Percentiles rank a stretch among this genome's conserved stretches.
phyloP scores from a whole-genome alignment of 2,329 filamentous ascomycete genomes.

The Aspergillus amoenus region DNA sequence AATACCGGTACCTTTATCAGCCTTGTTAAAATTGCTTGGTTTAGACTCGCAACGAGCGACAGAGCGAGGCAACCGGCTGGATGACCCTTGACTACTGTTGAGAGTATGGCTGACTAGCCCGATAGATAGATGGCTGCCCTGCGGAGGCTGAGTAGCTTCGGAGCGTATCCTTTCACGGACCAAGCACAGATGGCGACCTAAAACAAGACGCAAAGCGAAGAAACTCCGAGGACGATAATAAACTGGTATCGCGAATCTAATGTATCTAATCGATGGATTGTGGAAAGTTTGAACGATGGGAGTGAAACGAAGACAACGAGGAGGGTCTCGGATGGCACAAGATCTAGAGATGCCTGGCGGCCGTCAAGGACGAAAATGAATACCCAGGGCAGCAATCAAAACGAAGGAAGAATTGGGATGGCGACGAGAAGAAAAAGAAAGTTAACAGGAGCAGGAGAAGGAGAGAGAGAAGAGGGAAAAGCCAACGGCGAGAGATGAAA shows the following conservation, averaged over 20 bases:
- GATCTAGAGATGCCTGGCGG: constrained; percentile 2
- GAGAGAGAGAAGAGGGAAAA: constrained; percentile 1
- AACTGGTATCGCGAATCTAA: background rate
- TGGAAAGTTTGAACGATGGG: background rate
- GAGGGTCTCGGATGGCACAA: background rate
- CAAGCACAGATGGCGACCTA: constrained; percentile 4
- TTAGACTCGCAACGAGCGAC: constrained; percentile 3
- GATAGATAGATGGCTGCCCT: constrained; percentile 1
- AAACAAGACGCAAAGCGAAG: background rate
- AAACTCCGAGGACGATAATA: background rate
- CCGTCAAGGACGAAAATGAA: background rate
- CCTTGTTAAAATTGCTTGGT: background rate
- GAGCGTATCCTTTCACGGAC: constrained; percentile 9
- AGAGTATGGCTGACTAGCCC: constrained; percentile 1
- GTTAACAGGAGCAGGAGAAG: background rate
- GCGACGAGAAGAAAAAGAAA: constrained; percentile 16
- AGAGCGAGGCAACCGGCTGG: constrained; percentile 4
- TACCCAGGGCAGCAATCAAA: background rate
- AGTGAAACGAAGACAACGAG: background rate
- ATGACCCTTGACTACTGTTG: constrained; percentile 6
- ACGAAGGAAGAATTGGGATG: constrained; percentile 1
- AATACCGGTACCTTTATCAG: background rate
- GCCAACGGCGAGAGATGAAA: constrained; percentile 21
- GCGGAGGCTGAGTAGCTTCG: constrained; percentile 11
- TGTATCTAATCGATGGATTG: background rate